Base-by-base conservation (phyloP, 2,329 filamentous ascomycete species). In the Colletotrichum sidae region DNA sequence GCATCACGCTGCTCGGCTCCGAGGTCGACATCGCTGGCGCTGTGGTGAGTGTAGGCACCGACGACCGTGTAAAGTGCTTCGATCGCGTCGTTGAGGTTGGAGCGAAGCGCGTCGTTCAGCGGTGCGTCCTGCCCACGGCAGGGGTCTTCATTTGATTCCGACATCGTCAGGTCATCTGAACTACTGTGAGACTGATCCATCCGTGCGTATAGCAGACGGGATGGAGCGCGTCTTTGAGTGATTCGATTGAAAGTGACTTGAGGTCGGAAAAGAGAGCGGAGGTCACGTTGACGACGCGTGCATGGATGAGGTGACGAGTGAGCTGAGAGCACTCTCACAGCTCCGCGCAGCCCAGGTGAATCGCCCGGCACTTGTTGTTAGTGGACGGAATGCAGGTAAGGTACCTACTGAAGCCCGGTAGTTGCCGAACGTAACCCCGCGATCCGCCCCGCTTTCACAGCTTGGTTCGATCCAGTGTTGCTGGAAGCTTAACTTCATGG, bases 41-140 rank as follows among this genome's bases (percentile, higher is more conserved):
- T 17, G 37, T 10, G 9, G 38, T 42, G 38, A 44, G 52, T 47
- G 35, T 65, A 39, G 39, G 58, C 34, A 41, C 45, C 52, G 56
- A 45, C 39, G 11, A 33, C 41, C 45, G 63, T 59, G 58, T 66
- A 63, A 57, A 66, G 41, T 15, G 58, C 33, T 17, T 66, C 63
- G 17, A 66, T 56, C 15, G 63, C 53, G 15, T 45, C 47, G 58
- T 49, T 47, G 12, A 66, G 41, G 39, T 37, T 41, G 13, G 13
- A 39, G 47, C 59, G 52, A 37, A 66, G 47, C 41, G 52, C 53
- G 42, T 42, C 35, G 52, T 38, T 44, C 37, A 66, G 35, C 17
- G 58, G 58, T 47, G 63, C 52, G 34, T 58, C 62, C 52, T 46
- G 46, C 41, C 41, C 17, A 11, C 52, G 10, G 58, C 25, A 37